These are phyloP conservation scores for Mallotus nudiflorus DNA, from an alignment of 345 rosid genomes.

Conservation along the genomic window DNA sequence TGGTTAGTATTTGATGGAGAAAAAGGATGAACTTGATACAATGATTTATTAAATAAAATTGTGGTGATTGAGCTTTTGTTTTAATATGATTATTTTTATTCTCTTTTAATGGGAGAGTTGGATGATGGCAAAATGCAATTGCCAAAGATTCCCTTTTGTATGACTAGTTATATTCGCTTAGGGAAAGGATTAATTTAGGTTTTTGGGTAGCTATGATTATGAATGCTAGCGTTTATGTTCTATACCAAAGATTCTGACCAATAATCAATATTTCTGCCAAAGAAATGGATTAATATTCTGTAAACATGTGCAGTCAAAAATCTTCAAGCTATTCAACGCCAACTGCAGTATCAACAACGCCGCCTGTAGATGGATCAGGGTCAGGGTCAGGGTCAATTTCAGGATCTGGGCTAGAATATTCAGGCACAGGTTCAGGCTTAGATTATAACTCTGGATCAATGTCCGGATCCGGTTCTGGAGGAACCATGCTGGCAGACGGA, in stretches of 20 bases:
- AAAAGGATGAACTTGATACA: no score
- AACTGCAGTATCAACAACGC: slow-evolving; percentile 37
- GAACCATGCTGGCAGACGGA: slow-evolving; percentile 65
- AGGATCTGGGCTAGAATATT: slow-evolving; percentile 5
- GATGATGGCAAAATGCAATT: slow-evolving; percentile 11
- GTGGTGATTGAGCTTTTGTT: neutral
- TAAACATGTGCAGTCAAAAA: slow-evolving; percentile 59
- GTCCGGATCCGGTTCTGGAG: slow-evolving; percentile 33
- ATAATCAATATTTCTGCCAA: neutral
- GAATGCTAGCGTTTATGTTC: neutral
- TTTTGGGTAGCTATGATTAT: slow-evolving; percentile 15
- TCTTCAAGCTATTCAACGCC: slow-evolving; percentile 70
- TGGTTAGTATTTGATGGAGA: no score
- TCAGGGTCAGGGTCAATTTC: slow-evolving; percentile 17
- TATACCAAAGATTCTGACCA: slow-evolving; percentile 9
- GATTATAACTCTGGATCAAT: slow-evolving; percentile 26
- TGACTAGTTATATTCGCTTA: neutral
- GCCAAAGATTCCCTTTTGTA: slow-evolving; percentile 23
- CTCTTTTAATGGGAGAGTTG: neutral
- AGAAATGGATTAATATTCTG: neutral
- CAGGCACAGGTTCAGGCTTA: slow-evolving; percentile 23
- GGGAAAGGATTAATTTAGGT: slow-evolving; percentile 2
- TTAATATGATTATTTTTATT: neutral
- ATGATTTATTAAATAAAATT: neutral
- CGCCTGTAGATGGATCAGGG: slow-evolving; percentile 20